Evolutionary conservation across 169 alveolate genomes (phyloP), one percentile per base, ranked within the genome.

Genomic region (Plasmodium knowlesi): DNA sequence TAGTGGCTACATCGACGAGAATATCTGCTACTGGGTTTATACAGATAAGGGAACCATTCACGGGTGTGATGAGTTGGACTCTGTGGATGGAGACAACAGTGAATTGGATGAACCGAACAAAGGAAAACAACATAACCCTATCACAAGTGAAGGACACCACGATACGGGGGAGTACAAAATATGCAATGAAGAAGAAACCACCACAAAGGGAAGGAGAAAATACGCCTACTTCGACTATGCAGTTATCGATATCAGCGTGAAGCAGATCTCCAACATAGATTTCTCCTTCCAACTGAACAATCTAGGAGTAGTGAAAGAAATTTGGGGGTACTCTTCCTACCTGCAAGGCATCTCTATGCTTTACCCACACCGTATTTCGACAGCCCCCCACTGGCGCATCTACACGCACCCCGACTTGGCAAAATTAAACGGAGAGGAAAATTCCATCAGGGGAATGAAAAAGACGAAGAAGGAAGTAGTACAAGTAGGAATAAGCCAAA

Each of bases 291-390:
- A 88, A 6, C 81, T 88, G 70, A 88, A 79, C 50, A 9, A 88
- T 9, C 53, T 76, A 5, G 82, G 79, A 1, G 73, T 57, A 2
- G 25, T 41, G 9, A 88, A 32, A 88, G 94, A 88, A 61, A 61
- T 88, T 22, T 88, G 94, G 94, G 94, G 94, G 37, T 88, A 30
- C 57, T 88, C 94, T 9, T 79, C 94, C 53, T 88, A 54, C 46
- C 79, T 88, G 70, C 89, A 88, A 88, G 94, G 94, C 10, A 61
- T 88, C 5, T 88, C 94, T 25, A 34, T 88, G 72, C 19, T 88
- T 4, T 88, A 78, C 71, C 73, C 94, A 2, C 39, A 79, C 22
- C 25, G 82, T 14, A 78, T 79, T 61, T 78, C 94, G 0, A 88
- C 94, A 0, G 67, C 70, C 71, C 94, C 94, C 5, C 94, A 88